Percentiles rank a stretch among this genome's conserved stretches.
Conservation (phyloP, 2,329 filamentous ascomycete species). For the Ceratocystis smalleyi region DNA sequence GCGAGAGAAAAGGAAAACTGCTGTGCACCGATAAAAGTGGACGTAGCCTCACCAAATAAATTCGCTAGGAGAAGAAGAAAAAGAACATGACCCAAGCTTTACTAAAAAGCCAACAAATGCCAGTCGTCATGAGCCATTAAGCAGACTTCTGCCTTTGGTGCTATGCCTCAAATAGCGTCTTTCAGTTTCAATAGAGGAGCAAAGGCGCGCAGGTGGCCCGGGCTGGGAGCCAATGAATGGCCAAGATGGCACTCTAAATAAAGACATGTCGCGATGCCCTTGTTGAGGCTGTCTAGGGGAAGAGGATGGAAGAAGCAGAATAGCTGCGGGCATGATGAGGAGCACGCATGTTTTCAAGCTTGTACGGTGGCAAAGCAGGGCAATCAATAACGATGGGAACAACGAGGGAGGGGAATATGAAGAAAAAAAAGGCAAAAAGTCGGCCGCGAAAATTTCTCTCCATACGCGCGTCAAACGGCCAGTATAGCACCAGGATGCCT, state of each 20-base stretch:
- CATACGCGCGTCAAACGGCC: background rate
- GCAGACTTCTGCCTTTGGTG: background rate
- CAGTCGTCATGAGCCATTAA: background rate
- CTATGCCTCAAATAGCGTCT: conserved; percentile 1
- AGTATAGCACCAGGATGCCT: background rate
- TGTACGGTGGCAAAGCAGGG: too few species aligned
- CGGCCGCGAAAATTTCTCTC: background rate
- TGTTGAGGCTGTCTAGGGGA: background rate
- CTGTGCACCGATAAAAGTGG: background rate
- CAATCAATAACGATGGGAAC: too few species aligned
- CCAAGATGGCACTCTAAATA: background rate
- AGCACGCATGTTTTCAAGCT: too few species aligned
- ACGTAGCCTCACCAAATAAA: conserved; percentile 2
- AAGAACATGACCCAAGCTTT: too few species aligned
- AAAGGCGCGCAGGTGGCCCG: background rate
- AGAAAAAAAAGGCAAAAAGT: background rate
- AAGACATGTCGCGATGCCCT: background rate
- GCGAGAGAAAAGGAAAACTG: background rate
- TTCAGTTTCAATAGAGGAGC: background rate
- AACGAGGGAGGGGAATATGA: too few species aligned
- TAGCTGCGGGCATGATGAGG: too few species aligned
- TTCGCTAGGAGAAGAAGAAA: background rate
- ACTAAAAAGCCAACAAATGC: background rate
- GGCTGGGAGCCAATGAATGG: background rate
- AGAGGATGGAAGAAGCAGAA: background rate